Conservation (phyloP, 2,329 filamentous ascomycete species). For the Neonectria magnoliae region DNA sequence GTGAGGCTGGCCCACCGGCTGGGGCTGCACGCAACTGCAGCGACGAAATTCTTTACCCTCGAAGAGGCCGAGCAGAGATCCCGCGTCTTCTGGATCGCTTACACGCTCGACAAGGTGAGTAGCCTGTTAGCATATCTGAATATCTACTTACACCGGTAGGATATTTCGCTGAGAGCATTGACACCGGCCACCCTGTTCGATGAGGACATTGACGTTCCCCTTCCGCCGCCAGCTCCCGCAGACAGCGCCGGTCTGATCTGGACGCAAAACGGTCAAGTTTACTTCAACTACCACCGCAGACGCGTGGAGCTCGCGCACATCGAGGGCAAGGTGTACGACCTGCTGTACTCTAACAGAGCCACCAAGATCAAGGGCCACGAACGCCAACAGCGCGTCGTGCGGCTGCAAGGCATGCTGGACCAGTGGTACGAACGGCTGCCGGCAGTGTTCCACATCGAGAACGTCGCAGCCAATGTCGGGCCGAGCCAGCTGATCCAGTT, state of each 20-base stretch:
- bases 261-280: constrained; percentile 46
- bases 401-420: constrained; percentile 47
- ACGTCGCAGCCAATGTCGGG: constrained; percentile 44
- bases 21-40: constrained; percentile 46
- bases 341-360: constrained; percentile 48
- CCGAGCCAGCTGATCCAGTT: constrained; percentile 47
- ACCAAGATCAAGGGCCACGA: constrained; percentile 42
- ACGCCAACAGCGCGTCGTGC: constrained; percentile 42
- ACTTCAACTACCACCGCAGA: constrained; percentile 52
- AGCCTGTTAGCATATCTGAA: rapidly evolving
- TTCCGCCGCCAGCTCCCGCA: constrained; percentile 43
- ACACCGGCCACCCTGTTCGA: constrained; percentile 53
- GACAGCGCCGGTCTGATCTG: constrained; percentile 49
- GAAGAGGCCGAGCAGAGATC: constrained; percentile 48
- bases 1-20: constrained; percentile 51
- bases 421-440: constrained; percentile 51
- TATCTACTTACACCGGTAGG: constrained; percentile 23
- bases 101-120: constrained; percentile 52
- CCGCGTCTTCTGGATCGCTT: constrained; percentile 55
- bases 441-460: constrained; percentile 46
- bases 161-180: constrained; percentile 49
- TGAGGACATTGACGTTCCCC: constrained; percentile 52
- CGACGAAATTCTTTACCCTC: constrained; percentile 35
- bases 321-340: constrained; percentile 54
- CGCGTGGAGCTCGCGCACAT: constrained; percentile 53